Evolutionary conservation across 805 yeast genomes (phyloP).

Genomic region (Torulaspora delbrueckii): DNA sequence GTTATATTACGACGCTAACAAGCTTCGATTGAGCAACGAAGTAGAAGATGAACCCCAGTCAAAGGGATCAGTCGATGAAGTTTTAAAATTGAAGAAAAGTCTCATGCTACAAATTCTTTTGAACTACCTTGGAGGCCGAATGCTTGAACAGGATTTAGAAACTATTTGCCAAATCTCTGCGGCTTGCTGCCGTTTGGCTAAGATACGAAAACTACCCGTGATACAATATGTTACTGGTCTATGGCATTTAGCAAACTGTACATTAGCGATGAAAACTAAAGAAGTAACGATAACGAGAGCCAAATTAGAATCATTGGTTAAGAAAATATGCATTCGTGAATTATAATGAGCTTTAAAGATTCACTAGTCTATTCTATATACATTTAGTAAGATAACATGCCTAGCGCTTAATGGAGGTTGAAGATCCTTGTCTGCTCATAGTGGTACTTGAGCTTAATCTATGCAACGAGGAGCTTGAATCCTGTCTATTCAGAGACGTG

Average conservation of each 20-base stretch:
- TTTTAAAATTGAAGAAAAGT: slow-evolving; percentile 26
- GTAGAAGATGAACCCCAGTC: background rate
- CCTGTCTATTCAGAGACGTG: background rate
- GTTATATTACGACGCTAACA: slow-evolving; percentile 23
- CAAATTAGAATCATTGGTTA: slow-evolving; percentile 22
- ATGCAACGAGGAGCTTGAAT: background rate
- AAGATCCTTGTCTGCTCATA: background rate
- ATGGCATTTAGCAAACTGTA: slow-evolving; percentile 34
- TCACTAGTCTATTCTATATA: slow-evolving; percentile 1
- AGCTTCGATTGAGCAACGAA: slow-evolving; percentile 10
- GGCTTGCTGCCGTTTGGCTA: slow-evolving; percentile 28
- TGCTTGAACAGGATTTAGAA: slow-evolving; percentile 30
- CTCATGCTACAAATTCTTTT: slow-evolving; percentile 25
- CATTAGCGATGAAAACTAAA: slow-evolving; percentile 30
- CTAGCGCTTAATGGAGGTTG: background rate
- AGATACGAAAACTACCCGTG: slow-evolving; percentile 18
- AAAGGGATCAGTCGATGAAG: background rate
- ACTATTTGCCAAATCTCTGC: slow-evolving; percentile 26
- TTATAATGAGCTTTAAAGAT: background rate
- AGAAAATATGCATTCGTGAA: slow-evolving; percentile 5
- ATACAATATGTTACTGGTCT: slow-evolving; percentile 29
- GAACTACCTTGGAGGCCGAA: slow-evolving; percentile 31
- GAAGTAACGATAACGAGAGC: slow-evolving; percentile 28
- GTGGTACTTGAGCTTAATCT: background rate
- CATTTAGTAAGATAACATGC: background rate